Base-by-base conservation (phyloP, 495 filamentous ascomycete species). In the Aspergillus saccharolyticus region DNA sequence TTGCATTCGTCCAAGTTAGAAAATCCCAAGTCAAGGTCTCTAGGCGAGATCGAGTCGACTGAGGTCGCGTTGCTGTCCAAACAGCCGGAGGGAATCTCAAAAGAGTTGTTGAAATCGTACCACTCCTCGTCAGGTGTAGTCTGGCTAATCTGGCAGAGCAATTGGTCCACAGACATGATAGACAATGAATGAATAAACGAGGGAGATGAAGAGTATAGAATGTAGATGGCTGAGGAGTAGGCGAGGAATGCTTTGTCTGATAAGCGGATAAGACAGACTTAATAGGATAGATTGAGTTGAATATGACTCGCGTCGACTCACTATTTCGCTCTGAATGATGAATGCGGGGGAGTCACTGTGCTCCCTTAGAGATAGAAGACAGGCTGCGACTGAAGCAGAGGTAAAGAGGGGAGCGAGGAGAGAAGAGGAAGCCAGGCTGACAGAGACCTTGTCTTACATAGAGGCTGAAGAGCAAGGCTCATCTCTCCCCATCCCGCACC, bases 41-140 rank as follows among this genome's bases (percentile, higher is more conserved):
- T 61, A 7, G 72, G 70, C 15, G 71, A 73, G 44, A 74, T 62
- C 6, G 72, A 72, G 43, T 68, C 63, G 46, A 68, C 60, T 10
- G 70, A 69, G 24, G 70, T 67, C 42, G 66, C 63, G 55, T 68
- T 62, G 43, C 68, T 69, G 30, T 70, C 71, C 58, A 67, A 50
- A 54, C 69, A 67, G 30, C 47, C 65, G 10, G 68, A 52, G 16
- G 65, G 63, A n/a, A 75, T 62, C 24, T 78, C 68, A 49, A 77
- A 69, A 50, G 70, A 68, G 54, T 71, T 66, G 54, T 76, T 70
- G 48, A 75, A 74, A 57, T 74, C 70, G 33, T 72, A 53, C 67
- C 66, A 74, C 42, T 76, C 73, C 42, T 70, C 65, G 47, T 61
- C 53, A 12, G 39, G 55, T 49, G 62, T 64, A 52, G 58, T 64